phyloP scores from a whole-genome alignment of 2,329 filamentous ascomycete species.

The Cytospora piceae region DNA sequence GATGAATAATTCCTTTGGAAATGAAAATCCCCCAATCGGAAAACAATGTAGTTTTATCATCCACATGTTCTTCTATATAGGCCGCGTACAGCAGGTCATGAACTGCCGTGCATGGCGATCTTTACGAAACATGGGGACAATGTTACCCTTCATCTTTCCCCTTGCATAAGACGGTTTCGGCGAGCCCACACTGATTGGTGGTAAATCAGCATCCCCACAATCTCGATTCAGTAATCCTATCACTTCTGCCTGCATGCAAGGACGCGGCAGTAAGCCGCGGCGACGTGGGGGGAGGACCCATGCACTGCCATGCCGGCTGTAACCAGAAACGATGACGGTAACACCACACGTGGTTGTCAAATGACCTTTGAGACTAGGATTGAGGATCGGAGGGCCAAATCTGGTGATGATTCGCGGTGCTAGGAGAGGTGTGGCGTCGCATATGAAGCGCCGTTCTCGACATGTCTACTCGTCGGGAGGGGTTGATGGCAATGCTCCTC shows the following conservation, averaged over 20 bases:
- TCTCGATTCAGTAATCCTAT: background rate
- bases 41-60: background rate
- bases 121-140: background rate
- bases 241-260: background rate
- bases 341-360: background rate
- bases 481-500: too few relatives aligned
- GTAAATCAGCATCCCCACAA: background rate
- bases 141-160: background rate
- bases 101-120: background rate
- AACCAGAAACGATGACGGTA: background rate
- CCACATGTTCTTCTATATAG: background rate
- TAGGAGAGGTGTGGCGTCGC: too few relatives aligned
- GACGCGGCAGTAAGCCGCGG: background rate
- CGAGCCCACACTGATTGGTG: conserved; percentile 3
- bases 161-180: background rate
- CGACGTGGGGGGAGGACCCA: background rate
- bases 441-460: too few relatives aligned
- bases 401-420: background rate
- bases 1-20: background rate
- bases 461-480: too few relatives aligned
- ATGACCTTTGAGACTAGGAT: background rate
- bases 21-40: background rate
- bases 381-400: background rate
- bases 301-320: too few relatives aligned
- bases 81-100: background rate